Evolutionary conservation across 495 filamentous ascomycete species (phyloP).

Genomic region (Cryomyces minteri): DNA sequence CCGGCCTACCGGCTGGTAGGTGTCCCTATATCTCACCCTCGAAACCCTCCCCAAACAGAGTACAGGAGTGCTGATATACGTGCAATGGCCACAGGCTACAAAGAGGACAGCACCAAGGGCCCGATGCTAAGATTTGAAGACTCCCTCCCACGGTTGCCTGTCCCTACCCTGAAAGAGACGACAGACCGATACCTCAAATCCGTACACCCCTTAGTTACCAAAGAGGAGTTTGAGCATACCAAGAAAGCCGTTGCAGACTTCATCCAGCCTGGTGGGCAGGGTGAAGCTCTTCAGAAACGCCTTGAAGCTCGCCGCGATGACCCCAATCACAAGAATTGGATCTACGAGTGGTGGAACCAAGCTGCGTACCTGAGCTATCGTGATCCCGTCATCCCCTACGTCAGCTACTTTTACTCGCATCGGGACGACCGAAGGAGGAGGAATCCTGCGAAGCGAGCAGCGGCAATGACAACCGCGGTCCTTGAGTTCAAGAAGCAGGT

Average conservation of each 20-base stretch:
- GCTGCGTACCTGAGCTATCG: conserved; percentile 81
- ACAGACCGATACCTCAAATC: conserved; percentile 81
- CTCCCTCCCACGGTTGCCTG: conserved; percentile 76
- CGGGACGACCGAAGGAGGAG: conserved; percentile 78
- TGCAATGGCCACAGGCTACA: conserved; percentile 53
- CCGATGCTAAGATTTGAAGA: conserved; percentile 93
- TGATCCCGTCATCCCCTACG: conserved; percentile 93
- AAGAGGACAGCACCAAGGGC: conserved; percentile 78
- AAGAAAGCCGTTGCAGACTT: conserved; percentile 72
- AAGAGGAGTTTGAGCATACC: conserved; percentile 54
- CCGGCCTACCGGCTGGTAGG: no score
- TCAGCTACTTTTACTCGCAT: conserved; percentile 99
- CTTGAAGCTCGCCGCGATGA: conserved; percentile 65
- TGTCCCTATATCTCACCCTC: no score
- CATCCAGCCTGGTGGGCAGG: conserved; percentile 60
- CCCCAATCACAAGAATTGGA: conserved; percentile 80
- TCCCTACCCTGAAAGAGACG: conserved; percentile 89
- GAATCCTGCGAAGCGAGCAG: conserved; percentile 81
- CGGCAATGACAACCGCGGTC: conserved; percentile 65
- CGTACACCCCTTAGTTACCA: conserved; percentile 61
- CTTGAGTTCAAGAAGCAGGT: conserved; percentile 92
- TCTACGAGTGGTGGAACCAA: conserved; percentile 96
- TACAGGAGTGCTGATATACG: no score
- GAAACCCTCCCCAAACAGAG: no score
- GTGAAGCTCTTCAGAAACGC: conserved; percentile 75